phyloP scores from a whole-genome alignment of 805 yeast genomes.

The Wilhelminamyces savonicus region DNA sequence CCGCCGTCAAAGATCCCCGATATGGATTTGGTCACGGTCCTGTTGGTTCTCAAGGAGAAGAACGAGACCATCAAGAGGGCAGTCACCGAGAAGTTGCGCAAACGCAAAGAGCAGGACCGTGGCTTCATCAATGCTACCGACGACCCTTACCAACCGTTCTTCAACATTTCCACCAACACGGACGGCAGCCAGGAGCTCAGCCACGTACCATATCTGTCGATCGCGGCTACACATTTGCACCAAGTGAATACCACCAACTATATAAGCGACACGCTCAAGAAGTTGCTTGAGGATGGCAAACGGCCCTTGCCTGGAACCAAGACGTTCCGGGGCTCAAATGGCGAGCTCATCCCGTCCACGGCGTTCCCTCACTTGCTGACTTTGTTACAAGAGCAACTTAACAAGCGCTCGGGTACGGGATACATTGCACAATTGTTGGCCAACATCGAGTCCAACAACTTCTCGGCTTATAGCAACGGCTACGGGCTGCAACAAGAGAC shows the following conservation, averaged over 20 bases:
- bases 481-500: conserved; percentile 18
- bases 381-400: conserved; percentile 22
- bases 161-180: conserved; percentile 56
- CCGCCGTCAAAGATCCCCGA: conserved; percentile 94
- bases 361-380: conserved; percentile 45
- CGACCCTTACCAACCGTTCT: conserved; percentile 76
- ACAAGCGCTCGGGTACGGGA: conserved; percentile 16
- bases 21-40: conserved; percentile 79
- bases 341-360: conserved; percentile 42
- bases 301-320: conserved; percentile 38
- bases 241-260: conserved; percentile 59
- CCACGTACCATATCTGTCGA: conserved; percentile 77
- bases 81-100: conserved; percentile 77
- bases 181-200: conserved; percentile 43
- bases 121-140: conserved; percentile 84
- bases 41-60: conserved; percentile 65
- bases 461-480: conserved; percentile 34
- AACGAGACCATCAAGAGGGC: conserved; percentile 72
- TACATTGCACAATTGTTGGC: conserved; percentile 34
- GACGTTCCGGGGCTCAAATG: conserved; percentile 44
- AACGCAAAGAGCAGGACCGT: conserved; percentile 61
- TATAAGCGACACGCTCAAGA: conserved; percentile 34
- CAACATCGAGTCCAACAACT: conserved; percentile 33
- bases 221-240: conserved; percentile 57
- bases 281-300: conserved; percentile 39